phyloP scores from a whole-genome alignment of 805 yeast genomes.

The Candida namnaoensis region DNA sequence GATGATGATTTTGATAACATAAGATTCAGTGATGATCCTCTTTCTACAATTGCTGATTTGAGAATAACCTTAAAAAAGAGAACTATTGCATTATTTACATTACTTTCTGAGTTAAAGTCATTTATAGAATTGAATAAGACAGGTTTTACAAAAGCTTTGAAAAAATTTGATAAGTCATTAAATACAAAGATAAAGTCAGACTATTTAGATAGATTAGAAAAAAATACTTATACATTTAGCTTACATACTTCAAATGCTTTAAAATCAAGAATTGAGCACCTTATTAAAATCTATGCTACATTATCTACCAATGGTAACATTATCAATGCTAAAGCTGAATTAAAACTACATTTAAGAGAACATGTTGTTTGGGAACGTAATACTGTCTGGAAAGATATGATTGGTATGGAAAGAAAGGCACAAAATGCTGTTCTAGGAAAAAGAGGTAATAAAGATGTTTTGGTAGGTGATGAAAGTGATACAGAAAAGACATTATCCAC shows the following conservation, averaged over 20 bases:
- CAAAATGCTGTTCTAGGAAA: conserved; percentile 56
- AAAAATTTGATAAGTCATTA: conserved; percentile 84
- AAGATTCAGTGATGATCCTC: conserved; percentile 10
- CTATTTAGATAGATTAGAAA: conserved; percentile 42
- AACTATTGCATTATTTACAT: conserved; percentile 57
- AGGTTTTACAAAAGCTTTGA: conserved; percentile 84
- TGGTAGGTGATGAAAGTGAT: conserved; percentile 20
- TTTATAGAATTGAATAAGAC: conserved; percentile 78
- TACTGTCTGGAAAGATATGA: conserved; percentile 94
- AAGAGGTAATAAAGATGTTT: conserved; percentile 11
- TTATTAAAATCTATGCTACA: conserved; percentile 47
- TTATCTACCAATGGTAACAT: conserved; percentile 32
- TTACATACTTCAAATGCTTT: conserved; percentile 37
- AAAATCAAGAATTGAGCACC: conserved; percentile 42
- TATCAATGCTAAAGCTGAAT: conserved; percentile 39
- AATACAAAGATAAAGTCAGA: conserved; percentile 49
- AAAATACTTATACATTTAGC: conserved; percentile 46
- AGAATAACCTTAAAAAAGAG: conserved; percentile 60
- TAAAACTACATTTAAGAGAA: conserved; percentile 65
- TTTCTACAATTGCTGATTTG: conserved; percentile 18
- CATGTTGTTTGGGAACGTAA: conserved; percentile 95
- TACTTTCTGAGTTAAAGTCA: conserved; percentile 74
- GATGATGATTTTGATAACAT: conserved; percentile 12
- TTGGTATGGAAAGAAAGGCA: conserved; percentile 73
- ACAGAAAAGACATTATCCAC: conserved; percentile 12